Evolutionary conservation across 306 rosid genomes (phyloP).

Genomic region (Glycyrrhiza uralensis): DNA sequence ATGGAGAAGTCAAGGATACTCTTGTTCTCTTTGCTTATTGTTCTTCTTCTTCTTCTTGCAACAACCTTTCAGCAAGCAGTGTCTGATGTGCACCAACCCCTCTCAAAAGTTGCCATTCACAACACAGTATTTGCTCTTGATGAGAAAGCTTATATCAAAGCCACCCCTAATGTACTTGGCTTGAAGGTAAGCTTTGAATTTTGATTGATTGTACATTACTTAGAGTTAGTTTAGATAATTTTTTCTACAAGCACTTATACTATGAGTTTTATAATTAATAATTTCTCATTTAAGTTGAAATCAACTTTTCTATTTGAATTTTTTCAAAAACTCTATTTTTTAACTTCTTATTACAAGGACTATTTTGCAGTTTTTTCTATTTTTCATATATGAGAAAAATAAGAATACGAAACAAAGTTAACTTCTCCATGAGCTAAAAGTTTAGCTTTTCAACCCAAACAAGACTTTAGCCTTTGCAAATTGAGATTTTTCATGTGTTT

Average conservation of each 20-base stretch:
- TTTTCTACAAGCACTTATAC: no score
- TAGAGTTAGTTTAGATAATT: no score
- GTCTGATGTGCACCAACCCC: slow-evolving; percentile 69
- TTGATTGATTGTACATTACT: not conserved
- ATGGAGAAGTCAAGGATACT: slow-evolving; percentile 24
- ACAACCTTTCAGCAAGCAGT: slow-evolving; percentile 38
- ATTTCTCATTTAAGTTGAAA: no score
- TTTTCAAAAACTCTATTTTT: no score
- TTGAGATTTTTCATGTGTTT: not conserved
- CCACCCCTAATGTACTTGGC: slow-evolving; percentile 64
- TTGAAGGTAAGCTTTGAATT: slow-evolving; percentile 36
- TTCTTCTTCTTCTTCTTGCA: no score
- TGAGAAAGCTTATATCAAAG: slow-evolving; percentile 53
- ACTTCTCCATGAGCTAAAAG: no score
- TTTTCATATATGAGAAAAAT: no score
- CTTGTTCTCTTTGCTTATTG: slow-evolving; percentile 29
- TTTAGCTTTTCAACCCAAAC: not conserved
- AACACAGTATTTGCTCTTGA: slow-evolving; percentile 48
- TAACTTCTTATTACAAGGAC: no score
- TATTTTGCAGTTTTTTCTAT: no score
- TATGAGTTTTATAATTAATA: no score
- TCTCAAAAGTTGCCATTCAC: slow-evolving; percentile 63
- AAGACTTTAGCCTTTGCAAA: not conserved
- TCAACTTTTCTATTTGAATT: no score
- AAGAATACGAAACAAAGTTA: no score